These are phyloP conservation scores for Backusella westeae DNA, from an alignment of 192 early-diverging fungal genomes.

Conservation along the genomic window DNA sequence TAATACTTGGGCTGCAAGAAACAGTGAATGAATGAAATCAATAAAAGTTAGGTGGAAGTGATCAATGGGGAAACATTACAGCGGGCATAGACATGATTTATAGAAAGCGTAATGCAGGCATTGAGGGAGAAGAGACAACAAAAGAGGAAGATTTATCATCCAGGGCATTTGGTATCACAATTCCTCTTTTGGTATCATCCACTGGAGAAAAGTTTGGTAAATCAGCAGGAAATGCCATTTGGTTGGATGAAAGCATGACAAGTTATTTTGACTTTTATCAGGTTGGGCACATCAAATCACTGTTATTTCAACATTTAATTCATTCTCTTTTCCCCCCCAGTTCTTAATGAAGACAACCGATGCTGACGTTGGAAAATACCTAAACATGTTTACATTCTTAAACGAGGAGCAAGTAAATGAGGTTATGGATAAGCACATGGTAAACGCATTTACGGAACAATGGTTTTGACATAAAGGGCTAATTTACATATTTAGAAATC, in stretches of 20 bases:
- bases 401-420: conserved; percentile 55
- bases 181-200: conserved; percentile 83
- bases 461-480: neutral
- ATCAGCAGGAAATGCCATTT: conserved; percentile 93
- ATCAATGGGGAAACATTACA: conserved; percentile 98
- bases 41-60: conserved; percentile 83
- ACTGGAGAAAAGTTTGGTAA: conserved; percentile 98
- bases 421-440: conserved; percentile 64
- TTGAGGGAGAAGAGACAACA: conserved; percentile 8
- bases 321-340: conserved; percentile 26
- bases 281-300: conserved; percentile 36
- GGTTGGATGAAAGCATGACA: conserved; percentile 80
- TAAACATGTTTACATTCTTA: conserved; percentile 83
- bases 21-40: neutral
- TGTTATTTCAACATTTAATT: neutral
- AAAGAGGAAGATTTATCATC: conserved; percentile 26
- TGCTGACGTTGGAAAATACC: conserved; percentile 69
- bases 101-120: neutral
- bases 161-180: conserved; percentile 78
- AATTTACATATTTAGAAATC: conserved; percentile 26
- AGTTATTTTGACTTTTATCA: conserved; percentile 93
- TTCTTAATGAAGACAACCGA: conserved; percentile 88
- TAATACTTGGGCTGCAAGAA: neutral
- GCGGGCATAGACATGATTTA: conserved; percentile 92
- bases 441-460: conserved; percentile 29